Percentiles rank a stretch among this genome's conserved stretches.
These are phyloP conservation scores for Xylaria sp. DNA, from an alignment of 2,329 filamentous ascomycete genomes.

Conservation along the genomic window DNA sequence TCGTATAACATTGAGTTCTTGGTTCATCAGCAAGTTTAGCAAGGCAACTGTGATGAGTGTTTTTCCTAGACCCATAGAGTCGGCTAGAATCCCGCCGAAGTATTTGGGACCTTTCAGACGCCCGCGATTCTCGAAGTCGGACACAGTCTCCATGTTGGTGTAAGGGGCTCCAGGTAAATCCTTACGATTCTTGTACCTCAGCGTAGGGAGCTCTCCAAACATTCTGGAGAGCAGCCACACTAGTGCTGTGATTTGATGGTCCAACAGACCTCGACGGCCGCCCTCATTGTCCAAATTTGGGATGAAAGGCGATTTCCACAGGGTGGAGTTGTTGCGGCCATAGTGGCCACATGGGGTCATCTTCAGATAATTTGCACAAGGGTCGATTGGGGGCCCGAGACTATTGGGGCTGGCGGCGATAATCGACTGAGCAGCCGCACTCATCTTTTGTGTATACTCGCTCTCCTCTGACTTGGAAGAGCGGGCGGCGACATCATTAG, in stretches of 20 bases:
- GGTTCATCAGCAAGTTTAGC: slow-evolving; percentile 40
- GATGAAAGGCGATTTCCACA: slow-evolving; percentile 44
- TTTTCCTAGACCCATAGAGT: slow-evolving; percentile 49
- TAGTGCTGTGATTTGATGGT: slow-evolving; percentile 47
- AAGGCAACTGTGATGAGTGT: slow-evolving; percentile 43
- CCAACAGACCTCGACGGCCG: slow-evolving; percentile 42
- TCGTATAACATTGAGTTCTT: slow-evolving; percentile 37
- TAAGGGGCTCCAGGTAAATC: neutral
- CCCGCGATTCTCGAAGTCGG: slow-evolving; percentile 35
- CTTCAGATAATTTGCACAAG: slow-evolving; percentile 42
- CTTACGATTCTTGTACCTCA: slow-evolving; percentile 28
- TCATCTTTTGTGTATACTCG: slow-evolving; percentile 37
- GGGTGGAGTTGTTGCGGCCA: slow-evolving; percentile 39
- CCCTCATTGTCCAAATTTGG: slow-evolving; percentile 39
- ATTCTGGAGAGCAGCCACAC: slow-evolving; percentile 48
- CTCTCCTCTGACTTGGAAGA: slow-evolving; percentile 16
- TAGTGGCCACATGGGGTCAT: slow-evolving; percentile 44
- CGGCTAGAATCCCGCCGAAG: slow-evolving; percentile 46
- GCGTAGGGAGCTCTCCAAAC: slow-evolving; percentile 42
- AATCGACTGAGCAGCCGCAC: slow-evolving; percentile 42
- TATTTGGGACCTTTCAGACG: slow-evolving; percentile 42
- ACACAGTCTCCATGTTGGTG: slow-evolving; percentile 6
- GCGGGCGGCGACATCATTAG: slow-evolving; percentile 15
- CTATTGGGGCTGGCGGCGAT: slow-evolving; percentile 44
- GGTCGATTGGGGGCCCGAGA: slow-evolving; percentile 45